Evolutionary conservation across 371 early-diverging fungal species (phyloP).

Genomic region (Umbelopsis sp.): DNA sequence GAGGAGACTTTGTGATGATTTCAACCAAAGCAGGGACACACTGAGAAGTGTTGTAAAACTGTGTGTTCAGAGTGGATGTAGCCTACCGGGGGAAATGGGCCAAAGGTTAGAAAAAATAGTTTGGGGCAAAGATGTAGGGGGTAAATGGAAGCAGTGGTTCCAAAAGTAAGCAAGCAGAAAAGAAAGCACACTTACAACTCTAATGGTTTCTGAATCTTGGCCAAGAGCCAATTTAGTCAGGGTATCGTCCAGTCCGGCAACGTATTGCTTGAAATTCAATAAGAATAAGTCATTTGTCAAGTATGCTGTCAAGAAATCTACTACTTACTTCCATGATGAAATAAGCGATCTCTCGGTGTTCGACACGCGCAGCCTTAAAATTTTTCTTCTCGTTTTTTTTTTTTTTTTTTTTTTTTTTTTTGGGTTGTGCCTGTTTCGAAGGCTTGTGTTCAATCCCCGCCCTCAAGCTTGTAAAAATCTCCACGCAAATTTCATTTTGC

Average conservation of each 20-base stretch:
- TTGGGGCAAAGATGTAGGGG: background rate
- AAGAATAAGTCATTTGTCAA: background rate
- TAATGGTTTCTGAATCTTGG: slow-evolving; percentile 54
- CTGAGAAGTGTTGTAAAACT: slow-evolving; percentile 63
- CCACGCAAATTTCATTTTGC: background rate
- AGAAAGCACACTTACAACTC: slow-evolving; percentile 39
- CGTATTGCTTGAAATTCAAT: slow-evolving; percentile 39
- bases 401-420: background rate
- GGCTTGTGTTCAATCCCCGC: slow-evolving; percentile 2
- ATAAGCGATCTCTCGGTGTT: slow-evolving; percentile 17
- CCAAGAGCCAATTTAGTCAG: slow-evolving; percentile 49
- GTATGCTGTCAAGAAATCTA: background rate
- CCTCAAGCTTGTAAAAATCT: background rate
- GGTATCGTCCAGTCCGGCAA: slow-evolving; percentile 47
- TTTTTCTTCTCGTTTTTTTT: slow-evolving; percentile 7
- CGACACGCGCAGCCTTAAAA: slow-evolving; percentile 8
- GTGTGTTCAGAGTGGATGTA: slow-evolving; percentile 69
- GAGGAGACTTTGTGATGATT: slow-evolving; percentile 63
- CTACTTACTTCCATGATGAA: slow-evolving; percentile 17
- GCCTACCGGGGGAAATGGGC: slow-evolving; percentile 39
- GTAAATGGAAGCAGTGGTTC: too few species aligned
- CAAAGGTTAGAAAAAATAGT: background rate
- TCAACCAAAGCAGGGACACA: slow-evolving; percentile 79
- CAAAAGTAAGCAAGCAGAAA: too few species aligned
- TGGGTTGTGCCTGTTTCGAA: background rate